Evolutionary conservation across 1,284 basidiomycete genomes (phyloP), one percentile per base, ranked within the genome.

Genomic region (Cryptococcus sp.): DNA sequence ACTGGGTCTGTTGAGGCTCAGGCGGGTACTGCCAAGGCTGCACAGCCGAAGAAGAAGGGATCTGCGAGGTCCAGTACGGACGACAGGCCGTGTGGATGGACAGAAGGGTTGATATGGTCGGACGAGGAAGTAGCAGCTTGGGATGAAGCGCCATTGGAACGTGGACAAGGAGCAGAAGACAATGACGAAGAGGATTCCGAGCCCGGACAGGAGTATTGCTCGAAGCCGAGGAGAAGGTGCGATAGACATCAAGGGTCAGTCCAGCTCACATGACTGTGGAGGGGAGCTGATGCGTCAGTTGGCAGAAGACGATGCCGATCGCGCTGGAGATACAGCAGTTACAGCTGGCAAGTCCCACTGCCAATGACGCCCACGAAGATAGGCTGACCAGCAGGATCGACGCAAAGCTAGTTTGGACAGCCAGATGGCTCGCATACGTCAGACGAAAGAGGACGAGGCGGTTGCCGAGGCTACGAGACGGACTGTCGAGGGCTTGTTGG

Each of bases 221-320:
- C 53, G 41, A 48, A 50, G 3, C 56, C 55, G 0, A 54, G 54
- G 33, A 51, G 59, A 39, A 45, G 59, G 43, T 71, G 68, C 45
- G 68, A 71, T 45, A 51, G 68, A 19, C 69, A 70, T 54, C 56
- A 61, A 39, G 66, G 68, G 47, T 67, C 32, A 48, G 55, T 53
- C 31, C 5, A 12, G 14, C 23, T 16, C 12, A 14, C 23, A 18
- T 28, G 21, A 18, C 16, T 23, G 40, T 14, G 18, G 40, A 35
- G 23, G 11, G 26, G 10, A n/a, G 16, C 39, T 50, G 28, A 22
- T 39, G 16, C 28, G 34, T 7, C 31, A 59, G 57, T 16, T 66
- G 69, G 68, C 69, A 69, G 47, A 65, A 60, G 54, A 68, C 60
- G 0, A 47, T 60, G 4, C 58, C 50, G 12, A 58, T 56, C 4